Evolutionary conservation across 306 rosid genomes (phyloP), one percentile per base, ranked within the genome.

Genomic region (Abrus pulchellus): DNA sequence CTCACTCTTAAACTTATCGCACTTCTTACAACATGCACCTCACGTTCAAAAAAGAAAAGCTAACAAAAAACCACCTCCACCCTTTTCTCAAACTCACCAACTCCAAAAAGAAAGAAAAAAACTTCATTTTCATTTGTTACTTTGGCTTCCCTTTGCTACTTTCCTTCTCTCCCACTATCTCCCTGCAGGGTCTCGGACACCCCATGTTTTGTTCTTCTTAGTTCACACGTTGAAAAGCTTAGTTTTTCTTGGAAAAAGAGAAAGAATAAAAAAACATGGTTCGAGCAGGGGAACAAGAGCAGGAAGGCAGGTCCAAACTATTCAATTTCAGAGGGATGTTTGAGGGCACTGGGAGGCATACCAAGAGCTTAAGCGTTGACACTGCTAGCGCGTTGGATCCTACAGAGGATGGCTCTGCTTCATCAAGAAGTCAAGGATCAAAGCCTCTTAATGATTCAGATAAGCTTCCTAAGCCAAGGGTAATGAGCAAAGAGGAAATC

Each of bases 1-100:
- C 41, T 78, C 80, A 57, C 75, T 80, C 82, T 74, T 73, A 49
- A 83, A 76, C 83, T 66, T 82, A 57, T 29, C 56, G 10, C 64
- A 13, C 69, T 69, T 70, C 79, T 84, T 68, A 86, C 80, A 87
- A 86, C 90, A 86, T 89, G 97, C 94, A 91, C 93, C 97, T 87
- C 97, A 92, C 94, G 91, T 90, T 89, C 85, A 30, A 79, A 81
- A 38, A 75, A 62, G 80, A 33, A 68, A 80, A 80, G 40, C 7
- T n/a, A 69, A 54, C 85, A 75, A 61, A 80, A 83, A 4, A 74
- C 75, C 74, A 67, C 86, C 83, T 85, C 91, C 83, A 67, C 80
- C 14, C 90, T 83, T 80, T 77, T 84, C 52, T 74, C 90, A 82
- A 81, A 78, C 89, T 78, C 77, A 65, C 80, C 27, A 47, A 36